A percentile compares a stretch with the other conserved stretches of the same genome.
These are phyloP conservation scores for Combretum micranthum DNA, from an alignment of 345 rosid genomes.

Conservation along the genomic window DNA sequence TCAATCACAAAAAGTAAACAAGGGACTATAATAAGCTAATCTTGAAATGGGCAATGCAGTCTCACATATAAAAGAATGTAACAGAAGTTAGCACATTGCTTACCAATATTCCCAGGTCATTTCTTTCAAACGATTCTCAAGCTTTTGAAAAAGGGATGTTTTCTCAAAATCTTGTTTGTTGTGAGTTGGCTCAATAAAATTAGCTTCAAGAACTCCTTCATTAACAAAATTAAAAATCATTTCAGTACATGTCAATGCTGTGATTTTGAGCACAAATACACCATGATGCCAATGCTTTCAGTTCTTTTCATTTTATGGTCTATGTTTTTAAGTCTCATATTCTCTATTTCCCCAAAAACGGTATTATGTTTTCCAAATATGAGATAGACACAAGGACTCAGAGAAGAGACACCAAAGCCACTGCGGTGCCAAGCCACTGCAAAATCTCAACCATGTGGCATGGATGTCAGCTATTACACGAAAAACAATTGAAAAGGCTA, in stretches of 20 bases:
- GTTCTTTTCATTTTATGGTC: too few species aligned
- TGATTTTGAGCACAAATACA: too few species aligned
- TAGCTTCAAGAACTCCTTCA: constrained; percentile 85
- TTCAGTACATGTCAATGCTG: neutral
- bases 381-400: too few species aligned
- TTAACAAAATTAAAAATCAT: constrained; percentile 2
- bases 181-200: constrained; percentile 90
- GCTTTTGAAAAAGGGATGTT: constrained; percentile 88
- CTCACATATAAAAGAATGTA: constrained; percentile 1
- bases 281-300: too few species aligned
- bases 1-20: neutral
- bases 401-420: too few species aligned
- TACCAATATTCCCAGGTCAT: constrained; percentile 95
- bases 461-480: too few species aligned
- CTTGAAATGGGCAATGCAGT: neutral
- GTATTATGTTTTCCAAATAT: too few species aligned
- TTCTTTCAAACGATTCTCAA: constrained; percentile 86
- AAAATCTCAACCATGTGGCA: too few species aligned
- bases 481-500: too few species aligned
- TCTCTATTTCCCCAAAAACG: too few species aligned
- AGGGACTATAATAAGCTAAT: neutral
- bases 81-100: constrained; percentile 4
- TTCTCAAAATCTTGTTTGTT: constrained; percentile 97
- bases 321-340: too few species aligned
- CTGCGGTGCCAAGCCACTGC: too few species aligned